Evolutionary conservation across 441 rosid species (phyloP).

Genomic region (Raphanus hybrid): DNA sequence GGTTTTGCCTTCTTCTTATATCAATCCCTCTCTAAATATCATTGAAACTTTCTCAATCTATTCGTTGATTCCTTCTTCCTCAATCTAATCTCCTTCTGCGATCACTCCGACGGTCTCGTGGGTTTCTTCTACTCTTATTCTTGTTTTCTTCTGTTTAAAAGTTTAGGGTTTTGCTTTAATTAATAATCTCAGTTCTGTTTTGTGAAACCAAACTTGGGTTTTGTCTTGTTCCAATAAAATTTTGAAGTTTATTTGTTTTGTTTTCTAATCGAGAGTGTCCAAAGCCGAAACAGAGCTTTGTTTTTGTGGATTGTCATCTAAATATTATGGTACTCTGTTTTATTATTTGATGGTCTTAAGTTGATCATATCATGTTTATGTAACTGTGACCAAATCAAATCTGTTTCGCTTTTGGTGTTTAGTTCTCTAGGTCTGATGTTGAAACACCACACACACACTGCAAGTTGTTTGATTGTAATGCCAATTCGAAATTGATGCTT

Average conservation of each 20-base stretch:
- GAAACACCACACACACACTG: neutral
- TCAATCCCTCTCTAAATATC: neutral
- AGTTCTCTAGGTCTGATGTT: slow-evolving; percentile 5
- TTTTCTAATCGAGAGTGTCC: neutral
- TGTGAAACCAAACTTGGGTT: slow-evolving; percentile 1
- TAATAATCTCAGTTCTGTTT: neutral
- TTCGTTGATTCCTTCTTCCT: neutral
- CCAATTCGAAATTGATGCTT: slow-evolving; percentile 13
- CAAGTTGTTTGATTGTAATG: slow-evolving; percentile 13
- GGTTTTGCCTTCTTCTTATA: slow-evolving; percentile 6
- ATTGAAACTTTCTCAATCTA: slow-evolving; percentile 14
- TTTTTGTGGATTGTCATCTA: neutral
- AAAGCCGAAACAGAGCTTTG: slow-evolving; percentile 3
- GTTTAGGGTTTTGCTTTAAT: neutral
- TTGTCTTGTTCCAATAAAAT: neutral
- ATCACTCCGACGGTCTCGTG: slow-evolving; percentile 21
- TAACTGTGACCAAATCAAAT: neutral
- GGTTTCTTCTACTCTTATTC: neutral
- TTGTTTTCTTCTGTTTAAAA: neutral
- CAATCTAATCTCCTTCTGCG: neutral
- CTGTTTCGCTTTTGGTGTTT: neutral
- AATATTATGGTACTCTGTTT: slow-evolving; percentile 2
- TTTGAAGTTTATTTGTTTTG: neutral
- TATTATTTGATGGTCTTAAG: slow-evolving; percentile 8
- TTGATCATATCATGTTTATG: slow-evolving; percentile 2